Base-by-base conservation (phyloP, 1,284 basidiomycete genomes). In the Puccinia polysora region DNA sequence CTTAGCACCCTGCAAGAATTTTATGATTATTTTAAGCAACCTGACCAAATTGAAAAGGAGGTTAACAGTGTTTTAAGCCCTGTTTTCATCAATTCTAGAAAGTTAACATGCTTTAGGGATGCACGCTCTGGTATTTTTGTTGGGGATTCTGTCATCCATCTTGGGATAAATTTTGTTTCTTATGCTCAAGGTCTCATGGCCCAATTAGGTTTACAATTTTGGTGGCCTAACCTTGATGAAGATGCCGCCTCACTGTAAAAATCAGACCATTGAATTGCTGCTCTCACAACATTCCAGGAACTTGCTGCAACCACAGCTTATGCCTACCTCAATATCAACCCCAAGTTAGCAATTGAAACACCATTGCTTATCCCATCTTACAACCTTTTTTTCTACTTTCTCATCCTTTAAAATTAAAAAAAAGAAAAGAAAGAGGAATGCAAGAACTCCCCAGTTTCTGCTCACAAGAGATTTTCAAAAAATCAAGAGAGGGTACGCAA, bases 211-310 rank as follows among this genome's bases (percentile, higher is more conserved):
- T 25, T 52, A 23, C 10, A 25, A 25, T 8, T 52, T 10, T 52
- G 50, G 50, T 14, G 50, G 8, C 50, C 50, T 52, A 52, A 52
- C 25, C 50, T 52, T 8, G 50, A 52, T 15, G 50, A 52, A 52
- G 23, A 25, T 10, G 14, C 20, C 7, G 14, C 50, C 20, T 52
- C 50, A 52, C 20, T 52, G 10, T 52, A 52, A 8, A 52, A 52
- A 15, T 12, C 50, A 10, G 40, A 23, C 25, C 14, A 14, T 34
- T 58, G 25, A 25, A 58, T 12, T 10, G 15, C 12, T n/a, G n/a
- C n/a, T n/a, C n/a, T n/a, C n/a, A n/a, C n/a, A n/a, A n/a, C n/a
- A n/a, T n/a, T n/a, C n/a, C n/a, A n/a, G n/a, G n/a, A n/a, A n/a
- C n/a, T n/a, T n/a, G n/a, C n/a, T n/a, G n/a, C n/a, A n/a, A n/a